Evolutionary conservation across 441 rosid species (phyloP).

Genomic region (Aquilaria agallochum): DNA sequence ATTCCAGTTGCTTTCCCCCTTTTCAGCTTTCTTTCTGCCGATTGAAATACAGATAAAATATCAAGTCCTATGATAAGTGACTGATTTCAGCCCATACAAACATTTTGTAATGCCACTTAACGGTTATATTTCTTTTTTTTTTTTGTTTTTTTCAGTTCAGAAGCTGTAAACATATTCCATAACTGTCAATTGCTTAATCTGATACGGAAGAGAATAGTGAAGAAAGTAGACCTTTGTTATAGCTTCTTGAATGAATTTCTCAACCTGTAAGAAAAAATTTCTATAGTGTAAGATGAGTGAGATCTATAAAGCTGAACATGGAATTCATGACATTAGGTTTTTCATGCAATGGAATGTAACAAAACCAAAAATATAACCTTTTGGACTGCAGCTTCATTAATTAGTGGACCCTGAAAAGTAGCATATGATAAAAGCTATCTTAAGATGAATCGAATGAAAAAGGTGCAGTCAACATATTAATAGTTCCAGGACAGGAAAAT

Average conservation of each 20-base stretch:
- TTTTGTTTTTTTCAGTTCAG: too few relatives aligned
- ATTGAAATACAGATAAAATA: too few relatives aligned
- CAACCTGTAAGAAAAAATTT: constrained; percentile 58
- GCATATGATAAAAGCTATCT: constrained; percentile 3
- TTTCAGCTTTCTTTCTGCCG: too few relatives aligned
- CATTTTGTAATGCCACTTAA: too few relatives aligned
- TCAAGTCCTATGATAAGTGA: too few relatives aligned
- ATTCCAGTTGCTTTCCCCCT: too few relatives aligned
- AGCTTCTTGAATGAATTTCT: constrained; percentile 81
- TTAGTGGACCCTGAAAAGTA: constrained; percentile 82
- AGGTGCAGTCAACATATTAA: constrained; percentile 1
- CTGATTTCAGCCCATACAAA: too few relatives aligned
- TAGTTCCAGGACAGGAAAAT: neutral
- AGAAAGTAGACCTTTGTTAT: constrained; percentile 63
- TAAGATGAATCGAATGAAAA: constrained; percentile 3
- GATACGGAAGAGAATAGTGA: neutral
- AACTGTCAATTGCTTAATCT: too few relatives aligned
- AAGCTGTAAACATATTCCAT: too few relatives aligned
- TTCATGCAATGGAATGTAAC: too few relatives aligned
- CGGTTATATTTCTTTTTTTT: too few relatives aligned
- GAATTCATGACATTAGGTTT: too few relatives aligned
- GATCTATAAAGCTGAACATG: neutral
- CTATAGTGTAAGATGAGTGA: constrained; percentile 10
- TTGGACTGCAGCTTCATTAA: constrained; percentile 87
- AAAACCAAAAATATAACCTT: constrained; percentile 46